Evolutionary conservation across 1,139 yeast species (phyloP).

Genomic region (Saccharomyces hybrid): DNA sequence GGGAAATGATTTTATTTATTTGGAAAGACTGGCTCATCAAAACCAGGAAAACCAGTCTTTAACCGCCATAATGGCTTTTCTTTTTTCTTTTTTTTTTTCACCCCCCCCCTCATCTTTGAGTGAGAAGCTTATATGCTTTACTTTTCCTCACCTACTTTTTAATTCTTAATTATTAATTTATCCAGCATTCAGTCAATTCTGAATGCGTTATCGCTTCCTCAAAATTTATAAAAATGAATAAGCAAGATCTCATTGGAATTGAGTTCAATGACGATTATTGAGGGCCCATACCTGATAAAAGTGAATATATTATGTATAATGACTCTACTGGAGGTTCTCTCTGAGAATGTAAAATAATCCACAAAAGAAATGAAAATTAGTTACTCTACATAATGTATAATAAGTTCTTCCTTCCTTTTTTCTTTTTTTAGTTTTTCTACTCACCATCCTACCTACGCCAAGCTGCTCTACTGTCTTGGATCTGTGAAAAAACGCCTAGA

Average conservation of each 20-base stretch:
- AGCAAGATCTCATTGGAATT: neutral
- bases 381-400: neutral
- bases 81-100: too few relatives aligned
- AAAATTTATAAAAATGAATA: neutral
- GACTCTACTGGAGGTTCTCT: neutral
- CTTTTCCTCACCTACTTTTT: neutral
- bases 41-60: constrained; percentile 7
- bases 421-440: neutral
- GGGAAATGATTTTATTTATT: constrained; percentile 70
- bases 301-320: neutral
- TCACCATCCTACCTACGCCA: neutral
- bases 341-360: neutral
- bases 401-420: neutral
- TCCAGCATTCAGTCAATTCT: neutral
- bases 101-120: neutral
- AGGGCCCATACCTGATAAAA: neutral
- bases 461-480: too few relatives aligned
- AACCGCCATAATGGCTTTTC: neutral
- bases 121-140: neutral
- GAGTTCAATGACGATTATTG: neutral
- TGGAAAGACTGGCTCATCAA: constrained; percentile 47
- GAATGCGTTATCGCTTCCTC: neutral
- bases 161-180: neutral
- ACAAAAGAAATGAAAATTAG: neutral
- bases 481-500: too few relatives aligned